Evolutionary conservation across 345 rosid species (phyloP).

Genomic region (Populus ilicifolia): DNA sequence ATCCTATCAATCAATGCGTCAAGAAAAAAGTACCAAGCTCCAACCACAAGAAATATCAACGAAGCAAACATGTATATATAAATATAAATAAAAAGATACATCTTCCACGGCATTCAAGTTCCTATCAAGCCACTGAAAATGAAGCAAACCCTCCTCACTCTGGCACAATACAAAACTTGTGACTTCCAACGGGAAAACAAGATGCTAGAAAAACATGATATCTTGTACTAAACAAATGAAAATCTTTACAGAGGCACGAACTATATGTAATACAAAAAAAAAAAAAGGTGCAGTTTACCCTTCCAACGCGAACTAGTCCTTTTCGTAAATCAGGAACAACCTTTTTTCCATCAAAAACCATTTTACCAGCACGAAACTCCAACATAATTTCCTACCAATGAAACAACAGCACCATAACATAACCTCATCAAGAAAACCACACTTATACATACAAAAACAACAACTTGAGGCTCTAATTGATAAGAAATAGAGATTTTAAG

Average conservation of each 20-base stretch:
- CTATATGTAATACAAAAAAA: background rate
- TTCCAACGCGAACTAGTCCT: constrained; percentile 79
- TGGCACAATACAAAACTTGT: constrained; percentile 14
- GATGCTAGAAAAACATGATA: background rate
- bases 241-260: background rate
- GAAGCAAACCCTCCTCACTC: constrained; percentile 90
- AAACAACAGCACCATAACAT: background rate
- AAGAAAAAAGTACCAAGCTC: constrained; percentile 38
- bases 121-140: constrained; percentile 97
- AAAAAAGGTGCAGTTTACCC: constrained; percentile 40
- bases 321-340: constrained; percentile 85
- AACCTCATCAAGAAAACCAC: background rate
- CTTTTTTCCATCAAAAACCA: constrained; percentile 69
- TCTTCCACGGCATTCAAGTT: constrained; percentile 60
- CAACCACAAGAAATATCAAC: background rate
- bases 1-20: constrained; percentile 54
- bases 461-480: background rate
- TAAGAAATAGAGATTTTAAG: background rate
- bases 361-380: constrained; percentile 98
- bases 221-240: background rate
- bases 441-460: background rate
- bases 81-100: constrained; percentile 42
- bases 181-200: background rate
- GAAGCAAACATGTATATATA: background rate
- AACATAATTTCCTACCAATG: constrained; percentile 61